These are phyloP conservation scores for Penicillium canariense DNA, from an alignment of 495 filamentous ascomycete species.

Conservation along the genomic window DNA sequence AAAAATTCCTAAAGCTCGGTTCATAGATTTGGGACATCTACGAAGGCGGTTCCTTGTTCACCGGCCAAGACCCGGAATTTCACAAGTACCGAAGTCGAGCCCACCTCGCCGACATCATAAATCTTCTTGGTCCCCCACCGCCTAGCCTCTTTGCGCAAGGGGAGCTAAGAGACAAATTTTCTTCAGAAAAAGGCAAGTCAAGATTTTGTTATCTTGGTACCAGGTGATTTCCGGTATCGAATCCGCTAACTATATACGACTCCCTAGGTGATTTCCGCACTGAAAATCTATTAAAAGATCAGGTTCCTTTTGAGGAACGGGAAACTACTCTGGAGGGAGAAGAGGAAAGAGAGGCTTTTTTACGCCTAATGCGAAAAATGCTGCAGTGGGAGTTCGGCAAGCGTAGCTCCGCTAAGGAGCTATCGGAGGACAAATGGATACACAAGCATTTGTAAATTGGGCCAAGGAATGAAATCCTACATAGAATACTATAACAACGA, in stretches of 20 bases:
- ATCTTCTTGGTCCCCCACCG: slow-evolving; percentile 42
- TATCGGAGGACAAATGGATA: slow-evolving; percentile 13
- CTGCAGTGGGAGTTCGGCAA: slow-evolving; percentile 17
- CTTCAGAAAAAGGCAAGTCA: slow-evolving; percentile 18
- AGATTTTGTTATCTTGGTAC: neutral
- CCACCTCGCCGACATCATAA: slow-evolving; percentile 42
- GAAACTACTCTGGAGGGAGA: slow-evolving; percentile 15
- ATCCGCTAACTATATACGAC: neutral
- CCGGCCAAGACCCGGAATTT: slow-evolving; percentile 23
- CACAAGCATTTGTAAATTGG: too few relatives aligned
- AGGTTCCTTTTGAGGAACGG: slow-evolving; percentile 28
- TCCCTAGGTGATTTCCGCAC: slow-evolving; percentile 20
- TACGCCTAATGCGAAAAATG: slow-evolving; percentile 13
- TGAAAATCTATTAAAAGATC: slow-evolving; percentile 13
- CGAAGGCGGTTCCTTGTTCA: slow-evolving; percentile 29
- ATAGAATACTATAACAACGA: too few relatives aligned
- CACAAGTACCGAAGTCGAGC: slow-evolving; percentile 36
- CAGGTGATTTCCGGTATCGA: neutral
- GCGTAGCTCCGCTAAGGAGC: slow-evolving; percentile 14
- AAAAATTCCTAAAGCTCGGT: neutral
- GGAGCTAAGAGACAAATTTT: slow-evolving; percentile 16
- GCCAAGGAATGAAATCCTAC: too few relatives aligned
- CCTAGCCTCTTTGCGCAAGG: slow-evolving; percentile 30
- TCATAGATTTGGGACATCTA: slow-evolving; percentile 33
- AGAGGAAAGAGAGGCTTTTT: slow-evolving; percentile 8